phyloP scores from a whole-genome alignment of 139 green algal genomes.

The Chlamydomonas incerta region DNA sequence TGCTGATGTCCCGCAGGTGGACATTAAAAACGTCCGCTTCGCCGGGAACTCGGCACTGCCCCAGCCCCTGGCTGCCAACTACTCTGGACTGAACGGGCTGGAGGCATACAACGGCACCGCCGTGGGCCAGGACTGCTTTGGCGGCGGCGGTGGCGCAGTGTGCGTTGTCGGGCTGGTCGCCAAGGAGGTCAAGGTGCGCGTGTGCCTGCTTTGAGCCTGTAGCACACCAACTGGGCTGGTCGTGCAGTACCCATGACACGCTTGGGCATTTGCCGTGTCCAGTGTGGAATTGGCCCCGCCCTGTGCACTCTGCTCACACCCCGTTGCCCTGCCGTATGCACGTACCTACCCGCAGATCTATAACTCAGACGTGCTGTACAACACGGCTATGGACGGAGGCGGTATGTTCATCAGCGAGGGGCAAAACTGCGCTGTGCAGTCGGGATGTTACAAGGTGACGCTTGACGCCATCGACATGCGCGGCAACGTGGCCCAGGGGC shows the following conservation, averaged over 20 bases:
- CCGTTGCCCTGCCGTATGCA: not conserved
- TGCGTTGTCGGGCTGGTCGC: not conserved
- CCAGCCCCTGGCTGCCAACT: not conserved
- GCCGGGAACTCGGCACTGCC: not conserved
- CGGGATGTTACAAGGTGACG: not conserved
- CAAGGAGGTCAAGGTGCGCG: not conserved
- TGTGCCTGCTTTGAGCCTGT: too few species aligned
- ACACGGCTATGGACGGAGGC: conserved; percentile 1
- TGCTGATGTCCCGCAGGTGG: not conserved
- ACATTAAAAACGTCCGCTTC: not conserved
- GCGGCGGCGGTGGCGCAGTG: not conserved
- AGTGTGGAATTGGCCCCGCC: not conserved
- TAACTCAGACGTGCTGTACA: not conserved
- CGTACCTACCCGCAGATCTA: not conserved
- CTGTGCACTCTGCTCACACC: not conserved
- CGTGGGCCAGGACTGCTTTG: not conserved
- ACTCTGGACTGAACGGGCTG: not conserved
- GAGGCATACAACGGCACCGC: not conserved
- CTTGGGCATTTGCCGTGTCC: not conserved
- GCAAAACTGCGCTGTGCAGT: not conserved
- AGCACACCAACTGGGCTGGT: too few species aligned
- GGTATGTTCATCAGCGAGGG: conserved; percentile 6
- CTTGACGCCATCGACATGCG: not conserved
- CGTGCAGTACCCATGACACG: too few species aligned
- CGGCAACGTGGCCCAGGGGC: not conserved